Evolutionary conservation across 2,329 filamentous ascomycete genomes (phyloP), one percentile per base, ranked within the genome.

Genomic region (Daldinia sp.): DNA sequence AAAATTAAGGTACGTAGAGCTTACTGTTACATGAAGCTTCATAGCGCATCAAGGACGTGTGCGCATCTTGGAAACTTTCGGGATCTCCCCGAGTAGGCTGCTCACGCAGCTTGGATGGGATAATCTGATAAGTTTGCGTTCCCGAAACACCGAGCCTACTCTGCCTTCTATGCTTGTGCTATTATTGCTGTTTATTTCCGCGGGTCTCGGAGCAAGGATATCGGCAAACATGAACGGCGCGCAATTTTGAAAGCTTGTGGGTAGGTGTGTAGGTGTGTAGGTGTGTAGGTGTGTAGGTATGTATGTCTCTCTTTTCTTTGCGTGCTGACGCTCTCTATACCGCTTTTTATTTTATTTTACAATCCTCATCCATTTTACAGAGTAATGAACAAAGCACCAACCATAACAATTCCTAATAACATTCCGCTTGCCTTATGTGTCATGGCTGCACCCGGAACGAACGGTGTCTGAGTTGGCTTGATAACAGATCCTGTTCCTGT

Each of bases 311-410:
- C 47, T 47, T 43, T 39, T 9, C 45, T 41, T 43, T 48, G 30
- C 43, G 41, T 58, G 56, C 25, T 49, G 53, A 56, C 35, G 37
- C 4, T 29, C 10, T 34, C 30, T 32, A 7, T 32, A 60, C 59
- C 51, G 51, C 25, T 29, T 52, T 52, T 35, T n/a, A n/a, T n/a
- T n/a, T n/a, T n/a, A n/a, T n/a, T 54, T 41, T 41, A 10, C 17
- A 35, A 19, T 21, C 34, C 35, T 23, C 15, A 37, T 58, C 15
- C 39, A 30, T 37, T 54, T 61, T 68, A 73, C 61, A 73, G 51
- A 47, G 67, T 50, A n/a, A 68, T 61, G 48, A 71, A 71, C 6
- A 68, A 56, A 39, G 70, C 68, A 3, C 66, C 71, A 21, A 66
- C 65, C 37, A 72, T 62, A 13, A 56, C 58, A n/a, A 71, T 61